phyloP scores from a whole-genome alignment of 1,139 yeast species.

The Pichia sp. region DNA sequence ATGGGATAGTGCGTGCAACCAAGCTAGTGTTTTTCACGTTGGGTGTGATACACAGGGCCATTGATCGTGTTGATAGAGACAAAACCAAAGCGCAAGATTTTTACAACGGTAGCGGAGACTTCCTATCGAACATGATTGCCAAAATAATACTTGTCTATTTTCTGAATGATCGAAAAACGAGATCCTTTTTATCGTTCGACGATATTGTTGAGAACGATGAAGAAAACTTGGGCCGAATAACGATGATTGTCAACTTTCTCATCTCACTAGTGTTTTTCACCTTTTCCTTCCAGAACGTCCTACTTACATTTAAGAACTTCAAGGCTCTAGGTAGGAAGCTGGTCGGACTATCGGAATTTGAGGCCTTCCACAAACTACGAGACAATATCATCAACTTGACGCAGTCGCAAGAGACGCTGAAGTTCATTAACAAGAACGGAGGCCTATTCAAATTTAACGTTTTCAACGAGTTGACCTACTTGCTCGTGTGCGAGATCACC shows the following conservation, averaged over 20 bases:
- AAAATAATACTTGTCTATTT: conserved; percentile 34
- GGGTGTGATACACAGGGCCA: conserved; percentile 2
- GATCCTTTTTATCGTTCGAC: conserved; percentile 11
- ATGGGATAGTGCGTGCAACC: conserved; percentile 20
- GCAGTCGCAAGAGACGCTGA: conserved; percentile 1
- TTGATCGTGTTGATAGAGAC: conserved; percentile 11
- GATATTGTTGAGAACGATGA: conserved; percentile 34
- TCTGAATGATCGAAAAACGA: not conserved
- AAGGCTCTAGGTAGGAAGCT: conserved; percentile 26
- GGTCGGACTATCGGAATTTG: conserved; percentile 20
- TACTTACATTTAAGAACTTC: conserved; percentile 44
- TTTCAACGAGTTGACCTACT: conserved; percentile 15
- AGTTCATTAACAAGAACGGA: not conserved
- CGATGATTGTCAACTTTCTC: conserved; percentile 60
- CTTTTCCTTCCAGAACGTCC: conserved; percentile 63
- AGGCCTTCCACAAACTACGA: conserved; percentile 25
- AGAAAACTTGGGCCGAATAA: conserved; percentile 48
- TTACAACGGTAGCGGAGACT: conserved; percentile 41
- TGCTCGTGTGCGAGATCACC: conserved; percentile 55
- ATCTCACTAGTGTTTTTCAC: conserved; percentile 63
- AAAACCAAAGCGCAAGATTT: conserved; percentile 25
- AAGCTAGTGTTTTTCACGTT: conserved; percentile 6
- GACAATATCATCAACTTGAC: conserved; percentile 15
- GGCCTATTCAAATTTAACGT: conserved; percentile 24
- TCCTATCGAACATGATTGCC: conserved; percentile 63